Evolutionary conservation across 768 basidiomycete species (phyloP).

Genomic region (Leccinellum rugosiceps): DNA sequence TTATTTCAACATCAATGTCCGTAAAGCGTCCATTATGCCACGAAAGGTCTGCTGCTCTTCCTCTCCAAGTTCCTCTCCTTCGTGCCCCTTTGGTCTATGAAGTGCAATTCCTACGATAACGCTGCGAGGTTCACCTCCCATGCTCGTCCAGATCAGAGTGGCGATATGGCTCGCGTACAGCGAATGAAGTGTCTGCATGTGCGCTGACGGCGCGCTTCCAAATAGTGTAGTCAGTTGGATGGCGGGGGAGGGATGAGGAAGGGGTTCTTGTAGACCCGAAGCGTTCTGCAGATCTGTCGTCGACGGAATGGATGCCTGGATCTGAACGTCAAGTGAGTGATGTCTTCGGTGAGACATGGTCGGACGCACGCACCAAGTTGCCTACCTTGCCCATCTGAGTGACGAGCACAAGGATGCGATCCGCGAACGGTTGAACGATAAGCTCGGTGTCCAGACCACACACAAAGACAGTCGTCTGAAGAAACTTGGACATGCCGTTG

Average conservation of each 20-base stretch:
- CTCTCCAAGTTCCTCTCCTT: conserved; percentile 29
- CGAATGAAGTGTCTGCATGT: conserved; percentile 68
- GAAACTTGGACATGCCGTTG: conserved; percentile 21
- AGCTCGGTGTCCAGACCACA: conserved; percentile 67
- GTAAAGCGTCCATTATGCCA: conserved; percentile 48
- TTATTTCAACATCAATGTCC: conserved; percentile 29
- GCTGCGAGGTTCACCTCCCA: conserved; percentile 47
- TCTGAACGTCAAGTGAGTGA: conserved; percentile 41
- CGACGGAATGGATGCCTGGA: conserved; percentile 74
- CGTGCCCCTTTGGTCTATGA: conserved; percentile 33
- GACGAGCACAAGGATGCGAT: conserved; percentile 80
- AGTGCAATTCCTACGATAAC: conserved; percentile 79
- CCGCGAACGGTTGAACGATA: conserved; percentile 73
- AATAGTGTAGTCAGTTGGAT: conserved; percentile 76
- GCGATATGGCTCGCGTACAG: conserved; percentile 87
- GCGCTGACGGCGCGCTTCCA: conserved; percentile 67
- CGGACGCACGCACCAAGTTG: conserved; percentile 54
- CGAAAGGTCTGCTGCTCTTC: conserved; percentile 45
- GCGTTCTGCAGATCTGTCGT: conserved; percentile 49
- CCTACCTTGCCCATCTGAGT: conserved; percentile 93
- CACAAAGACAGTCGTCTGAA: conserved; percentile 49
- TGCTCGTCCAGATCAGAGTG: conserved; percentile 70
- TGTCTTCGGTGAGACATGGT: neutral
- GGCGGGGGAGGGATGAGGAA: conserved; percentile 66
- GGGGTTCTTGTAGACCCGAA: conserved; percentile 29